Evolutionary conservation across 2,329 filamentous ascomycete genomes (phyloP).

Genomic region (Venturia carpophila): DNA sequence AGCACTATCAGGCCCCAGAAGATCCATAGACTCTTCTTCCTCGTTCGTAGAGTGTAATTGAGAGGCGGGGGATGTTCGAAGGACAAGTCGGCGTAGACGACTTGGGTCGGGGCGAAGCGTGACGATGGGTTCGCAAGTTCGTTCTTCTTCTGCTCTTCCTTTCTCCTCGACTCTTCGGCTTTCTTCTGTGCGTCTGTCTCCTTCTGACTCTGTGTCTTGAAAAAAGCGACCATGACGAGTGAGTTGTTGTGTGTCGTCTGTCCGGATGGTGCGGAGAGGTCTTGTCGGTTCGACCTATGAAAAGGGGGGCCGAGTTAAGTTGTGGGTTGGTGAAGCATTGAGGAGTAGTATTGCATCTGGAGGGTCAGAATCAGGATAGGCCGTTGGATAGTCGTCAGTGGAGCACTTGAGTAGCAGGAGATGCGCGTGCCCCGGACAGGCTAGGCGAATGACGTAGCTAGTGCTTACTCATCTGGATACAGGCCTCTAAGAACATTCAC

Average conservation of each 20-base stretch:
- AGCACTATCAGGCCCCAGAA: slow-evolving; percentile 54
- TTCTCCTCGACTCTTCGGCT: slow-evolving; percentile 14
- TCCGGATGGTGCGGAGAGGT: neutral
- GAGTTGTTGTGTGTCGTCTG: neutral
- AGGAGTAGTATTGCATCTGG: neutral
- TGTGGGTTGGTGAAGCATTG: neutral
- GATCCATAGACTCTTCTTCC: slow-evolving; percentile 48
- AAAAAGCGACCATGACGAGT: neutral
- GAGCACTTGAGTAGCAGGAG: neutral
- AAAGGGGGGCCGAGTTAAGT: neutral
- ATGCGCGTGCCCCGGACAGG: neutral
- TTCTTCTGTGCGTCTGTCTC: slow-evolving; percentile 13
- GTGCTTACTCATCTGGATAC: neutral
- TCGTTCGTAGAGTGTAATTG: slow-evolving; percentile 47
- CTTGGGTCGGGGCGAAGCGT: slow-evolving; percentile 34
- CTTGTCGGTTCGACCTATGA: neutral
- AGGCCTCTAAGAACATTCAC: neutral
- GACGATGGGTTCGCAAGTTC: slow-evolving; percentile 24
- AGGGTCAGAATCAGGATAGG: neutral
- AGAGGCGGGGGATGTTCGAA: slow-evolving; percentile 43
- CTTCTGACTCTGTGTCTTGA: slow-evolving; percentile 9
- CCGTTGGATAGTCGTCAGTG: neutral
- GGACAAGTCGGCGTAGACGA: slow-evolving; percentile 34
- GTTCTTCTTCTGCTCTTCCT: slow-evolving; percentile 18
- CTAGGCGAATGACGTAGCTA: neutral